Evolutionary conservation across 176 grass and related monocot genomes (phyloP), one percentile per base, ranked within the genome.

Genomic region (Areca catechu): DNA sequence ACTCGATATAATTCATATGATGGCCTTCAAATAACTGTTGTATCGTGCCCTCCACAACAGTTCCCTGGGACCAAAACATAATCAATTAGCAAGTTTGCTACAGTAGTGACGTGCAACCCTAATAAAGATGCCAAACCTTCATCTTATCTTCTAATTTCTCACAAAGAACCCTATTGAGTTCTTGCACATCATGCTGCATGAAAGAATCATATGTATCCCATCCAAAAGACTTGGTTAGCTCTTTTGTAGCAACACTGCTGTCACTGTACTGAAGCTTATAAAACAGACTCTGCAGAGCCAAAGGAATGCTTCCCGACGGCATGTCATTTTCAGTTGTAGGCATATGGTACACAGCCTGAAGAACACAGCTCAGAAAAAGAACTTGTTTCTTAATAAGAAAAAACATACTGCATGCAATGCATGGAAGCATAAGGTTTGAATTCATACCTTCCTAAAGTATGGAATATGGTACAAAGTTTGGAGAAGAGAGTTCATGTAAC

Each of bases 191-290:
- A 71, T 95, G 89, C 69, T 95, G 89, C 89, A 95, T 95, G 79
- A 95, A 95, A 79, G 89, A 95, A 76, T 95, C 85, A 82, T 89
- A 95, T 54, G 89, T 95, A 66, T 95, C 89, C 89, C 89, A 95
- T 62, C 89, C 89, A 85, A 95, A 95, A 77, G 89, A 95, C 81
- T 95, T 95, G 30, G 89, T 95, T 65, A 95, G 62, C 72, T 95
- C 89, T 81, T 95, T 95, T 57, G 89, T 95, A 68, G 85, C 81
- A 73, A 89, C 85, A 74, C 85, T 89, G 63, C 51, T 89, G 57
- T 95, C 85, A 79, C 85, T 89, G 57, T 89, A 95, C 64, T 89
- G 85, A 52, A 95, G 85, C 66, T 95, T 95, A 62, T 89, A 95
- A 73, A 95, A 95, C 50, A 95, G 81, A 71, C 85, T 95, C 65